Conservation (phyloP, 768 basidiomycete species). For the Exsudoporus frostii region DNA sequence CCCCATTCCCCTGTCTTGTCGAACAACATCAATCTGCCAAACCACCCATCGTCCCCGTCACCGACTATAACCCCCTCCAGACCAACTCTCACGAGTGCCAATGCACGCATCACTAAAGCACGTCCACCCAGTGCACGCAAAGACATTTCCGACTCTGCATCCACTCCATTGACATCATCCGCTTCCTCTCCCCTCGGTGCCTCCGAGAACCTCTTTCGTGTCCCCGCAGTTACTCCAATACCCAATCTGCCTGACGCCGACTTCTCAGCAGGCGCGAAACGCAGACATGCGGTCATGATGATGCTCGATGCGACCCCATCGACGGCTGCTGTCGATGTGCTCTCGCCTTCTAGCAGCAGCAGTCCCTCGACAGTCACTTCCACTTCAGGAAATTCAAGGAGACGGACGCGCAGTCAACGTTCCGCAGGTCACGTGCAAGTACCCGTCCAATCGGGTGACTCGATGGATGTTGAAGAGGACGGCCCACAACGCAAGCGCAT, state of each 20-base stretch:
- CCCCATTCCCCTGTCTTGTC: constrained; percentile 31
- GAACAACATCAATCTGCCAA: constrained; percentile 12
- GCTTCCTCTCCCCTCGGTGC: constrained; percentile 23
- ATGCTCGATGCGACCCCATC: constrained; percentile 57
- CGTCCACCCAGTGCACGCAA: constrained; percentile 28
- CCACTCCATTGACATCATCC: constrained; percentile 14
- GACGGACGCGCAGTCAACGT: constrained; percentile 56
- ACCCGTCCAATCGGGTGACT: constrained; percentile 42
- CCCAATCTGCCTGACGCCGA: constrained; percentile 34
- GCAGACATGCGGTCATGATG: constrained; percentile 78
- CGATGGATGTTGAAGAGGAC: constrained; percentile 79
- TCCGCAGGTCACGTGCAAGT: constrained; percentile 37
- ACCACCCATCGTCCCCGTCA: constrained; percentile 25
- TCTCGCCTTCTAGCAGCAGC: constrained; percentile 36
- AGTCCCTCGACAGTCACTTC: constrained; percentile 21
- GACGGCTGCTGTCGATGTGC: constrained; percentile 36
- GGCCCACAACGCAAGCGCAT: constrained; percentile 73
- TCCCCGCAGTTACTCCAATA: constrained; percentile 20
- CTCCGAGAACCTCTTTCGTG: constrained; percentile 31
- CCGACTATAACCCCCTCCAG: constrained; percentile 26
- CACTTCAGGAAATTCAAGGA: constrained; percentile 36
- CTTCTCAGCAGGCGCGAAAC: constrained; percentile 59
- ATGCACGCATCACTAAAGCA: constrained; percentile 29
- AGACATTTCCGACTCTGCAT: constrained; percentile 21
- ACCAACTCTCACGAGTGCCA: constrained; percentile 8